Conservation (phyloP, 495 filamentous ascomycete genomes). For the Ramalina intermedia region DNA sequence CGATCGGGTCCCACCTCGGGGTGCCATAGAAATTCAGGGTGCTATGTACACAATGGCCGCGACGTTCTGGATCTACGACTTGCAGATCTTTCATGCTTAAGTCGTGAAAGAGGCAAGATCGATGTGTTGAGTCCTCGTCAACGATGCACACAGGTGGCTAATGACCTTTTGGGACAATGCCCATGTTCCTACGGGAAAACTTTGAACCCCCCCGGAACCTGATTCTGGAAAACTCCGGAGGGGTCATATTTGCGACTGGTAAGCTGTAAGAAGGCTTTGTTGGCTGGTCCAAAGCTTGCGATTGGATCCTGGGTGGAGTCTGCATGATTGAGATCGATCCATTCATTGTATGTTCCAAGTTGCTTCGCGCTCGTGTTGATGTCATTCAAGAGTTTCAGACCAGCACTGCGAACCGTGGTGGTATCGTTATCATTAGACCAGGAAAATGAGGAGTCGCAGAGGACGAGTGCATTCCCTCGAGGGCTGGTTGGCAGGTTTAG, state of each 20-base stretch:
- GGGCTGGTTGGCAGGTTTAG: slow-evolving; percentile 6
- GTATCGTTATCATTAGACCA: neutral
- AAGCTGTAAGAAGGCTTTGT: slow-evolving; percentile 16
- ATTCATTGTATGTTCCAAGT: slow-evolving; percentile 31
- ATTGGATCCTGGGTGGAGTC: slow-evolving; percentile 25
- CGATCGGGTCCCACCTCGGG: no score
- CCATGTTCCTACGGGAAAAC: slow-evolving; percentile 4
- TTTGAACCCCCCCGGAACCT: slow-evolving; percentile 29
- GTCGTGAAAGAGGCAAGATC: no score
- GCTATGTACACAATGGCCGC: no score
- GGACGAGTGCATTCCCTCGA: neutral
- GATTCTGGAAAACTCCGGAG: slow-evolving; percentile 20
- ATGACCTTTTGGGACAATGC: no score
- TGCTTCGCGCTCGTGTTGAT: slow-evolving; percentile 22
- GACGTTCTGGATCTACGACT: no score
- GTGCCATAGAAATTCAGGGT: no score
- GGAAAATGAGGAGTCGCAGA: neutral
- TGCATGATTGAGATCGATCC: slow-evolving; percentile 40
- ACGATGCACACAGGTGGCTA: no score
- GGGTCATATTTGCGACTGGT: slow-evolving; percentile 26
- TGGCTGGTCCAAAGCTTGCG: slow-evolving; percentile 21
- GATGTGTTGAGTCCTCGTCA: no score
- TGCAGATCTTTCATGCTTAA: no score
- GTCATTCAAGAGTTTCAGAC: neutral
- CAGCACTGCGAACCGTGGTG: neutral